phyloP scores from a whole-genome alignment of 495 filamentous ascomycete genomes.

The Choiromyces venosus region DNA sequence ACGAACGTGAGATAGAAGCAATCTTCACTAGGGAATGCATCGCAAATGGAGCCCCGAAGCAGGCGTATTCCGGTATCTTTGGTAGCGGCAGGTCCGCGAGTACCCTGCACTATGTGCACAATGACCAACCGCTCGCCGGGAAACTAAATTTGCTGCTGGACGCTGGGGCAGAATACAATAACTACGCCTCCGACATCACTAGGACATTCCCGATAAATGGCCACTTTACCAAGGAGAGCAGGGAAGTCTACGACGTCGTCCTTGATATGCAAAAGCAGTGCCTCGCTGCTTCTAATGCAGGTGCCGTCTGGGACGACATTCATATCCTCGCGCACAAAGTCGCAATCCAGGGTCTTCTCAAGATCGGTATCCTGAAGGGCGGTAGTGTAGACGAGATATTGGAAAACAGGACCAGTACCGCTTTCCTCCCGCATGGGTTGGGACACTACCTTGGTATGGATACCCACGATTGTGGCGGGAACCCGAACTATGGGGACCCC shows the following conservation, averaged over 20 bases:
- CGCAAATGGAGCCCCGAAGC: conserved; percentile 63
- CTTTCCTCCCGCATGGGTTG: conserved; percentile 88
- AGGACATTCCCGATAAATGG: conserved; percentile 78
- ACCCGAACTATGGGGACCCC: conserved; percentile 75
- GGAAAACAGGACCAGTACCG: conserved; percentile 65
- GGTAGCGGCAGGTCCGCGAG: conserved; percentile 70
- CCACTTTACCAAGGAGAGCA: conserved; percentile 64
- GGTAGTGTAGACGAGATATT: conserved; percentile 64
- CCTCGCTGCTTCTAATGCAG: conserved; percentile 67
- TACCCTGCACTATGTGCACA: conserved; percentile 82
- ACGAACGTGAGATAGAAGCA: conserved; percentile 78
- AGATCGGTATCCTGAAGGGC: conserved; percentile 68
- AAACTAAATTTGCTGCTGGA: conserved; percentile 76
- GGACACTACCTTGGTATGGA: conserved; percentile 94
- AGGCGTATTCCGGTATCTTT: conserved; percentile 81
- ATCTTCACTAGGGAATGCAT: conserved; percentile 72
- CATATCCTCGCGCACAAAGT: conserved; percentile 73
- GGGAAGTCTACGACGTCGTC: conserved; percentile 79
- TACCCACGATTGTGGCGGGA: conserved; percentile 85
- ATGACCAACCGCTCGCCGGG: conserved; percentile 60
- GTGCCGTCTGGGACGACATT: conserved; percentile 77
- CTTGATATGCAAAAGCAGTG: conserved; percentile 75
- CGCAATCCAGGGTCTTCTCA: conserved; percentile 71
- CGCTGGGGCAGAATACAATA: conserved; percentile 72
- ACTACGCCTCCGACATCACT: conserved; percentile 87